phyloP scores from a whole-genome alignment of 371 early-diverging fungal genomes.

The Apophysomyces sp. region DNA sequence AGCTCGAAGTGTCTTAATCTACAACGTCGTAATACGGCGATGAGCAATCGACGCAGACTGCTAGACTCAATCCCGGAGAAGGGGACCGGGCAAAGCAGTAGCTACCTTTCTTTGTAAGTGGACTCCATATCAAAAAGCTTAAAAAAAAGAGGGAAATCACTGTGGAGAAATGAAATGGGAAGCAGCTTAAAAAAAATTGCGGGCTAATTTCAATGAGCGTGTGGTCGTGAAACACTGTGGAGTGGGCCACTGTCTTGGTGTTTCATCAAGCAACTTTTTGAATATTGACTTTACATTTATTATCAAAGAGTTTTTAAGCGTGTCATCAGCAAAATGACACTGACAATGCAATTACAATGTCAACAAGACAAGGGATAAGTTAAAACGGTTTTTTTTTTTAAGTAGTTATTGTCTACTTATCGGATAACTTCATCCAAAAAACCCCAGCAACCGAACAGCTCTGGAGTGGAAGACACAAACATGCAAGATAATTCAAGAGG shows the following conservation, averaged over 20 bases:
- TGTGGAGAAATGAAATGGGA: background rate
- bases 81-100: background rate
- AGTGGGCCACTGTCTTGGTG: background rate
- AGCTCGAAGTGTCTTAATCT: slow-evolving; percentile 43
- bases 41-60: background rate
- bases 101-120: slow-evolving; percentile 43
- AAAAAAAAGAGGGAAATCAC: background rate
- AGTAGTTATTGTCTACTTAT: no score
- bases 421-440: no score
- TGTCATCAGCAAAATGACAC: no score
- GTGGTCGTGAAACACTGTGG: background rate
- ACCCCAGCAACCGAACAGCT: no score
- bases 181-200: background rate
- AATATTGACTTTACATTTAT: no score
- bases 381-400: no score
- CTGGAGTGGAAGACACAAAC: no score
- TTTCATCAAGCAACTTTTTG: background rate
- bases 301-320: no score
- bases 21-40: background rate
- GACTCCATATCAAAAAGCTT: slow-evolving; percentile 27
- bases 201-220: background rate
- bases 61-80: background rate
- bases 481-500: no score
- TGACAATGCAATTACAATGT: no score
- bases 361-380: no score